Conservation (phyloP, 306 rosid species). For the Inga oerstediana region DNA sequence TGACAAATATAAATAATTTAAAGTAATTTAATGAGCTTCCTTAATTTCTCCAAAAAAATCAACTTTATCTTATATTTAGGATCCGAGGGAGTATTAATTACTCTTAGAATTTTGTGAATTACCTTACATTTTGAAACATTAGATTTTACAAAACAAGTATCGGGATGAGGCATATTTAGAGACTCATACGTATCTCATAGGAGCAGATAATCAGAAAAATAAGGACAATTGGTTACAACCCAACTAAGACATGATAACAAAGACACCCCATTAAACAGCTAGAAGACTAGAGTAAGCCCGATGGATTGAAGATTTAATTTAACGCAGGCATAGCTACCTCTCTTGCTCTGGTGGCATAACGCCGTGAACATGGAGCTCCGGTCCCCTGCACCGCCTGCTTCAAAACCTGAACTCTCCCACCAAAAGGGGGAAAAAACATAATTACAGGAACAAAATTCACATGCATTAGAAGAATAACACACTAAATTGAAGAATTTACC, state of each 20-base stretch:
- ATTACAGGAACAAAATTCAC: not conserved
- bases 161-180: not conserved
- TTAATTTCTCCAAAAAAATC: too few relatives aligned
- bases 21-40: too few relatives aligned
- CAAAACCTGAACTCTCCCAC: conserved; percentile 26
- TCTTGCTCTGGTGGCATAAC: conserved; percentile 27
- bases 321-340: conserved; percentile 24
- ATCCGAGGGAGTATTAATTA: not conserved
- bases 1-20: too few relatives aligned
- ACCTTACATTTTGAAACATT: not conserved
- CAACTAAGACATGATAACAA: not conserved
- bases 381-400: conserved; percentile 30
- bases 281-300: not conserved
- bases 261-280: not conserved
- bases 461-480: not conserved
- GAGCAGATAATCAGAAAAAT: not conserved
- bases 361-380: conserved; percentile 7
- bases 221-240: not conserved
- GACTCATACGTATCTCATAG: not conserved
- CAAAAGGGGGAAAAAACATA: not conserved
- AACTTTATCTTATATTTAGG: too few relatives aligned
- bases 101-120: not conserved
- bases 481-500: not conserved
- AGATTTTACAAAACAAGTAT: not conserved
- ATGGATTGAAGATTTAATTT: not conserved